Percentiles rank a stretch among this genome's conserved stretches.
These are phyloP conservation scores for Wickerhamiella sergipiensis DNA, from an alignment of 805 yeast genomes.

Conservation along the genomic window DNA sequence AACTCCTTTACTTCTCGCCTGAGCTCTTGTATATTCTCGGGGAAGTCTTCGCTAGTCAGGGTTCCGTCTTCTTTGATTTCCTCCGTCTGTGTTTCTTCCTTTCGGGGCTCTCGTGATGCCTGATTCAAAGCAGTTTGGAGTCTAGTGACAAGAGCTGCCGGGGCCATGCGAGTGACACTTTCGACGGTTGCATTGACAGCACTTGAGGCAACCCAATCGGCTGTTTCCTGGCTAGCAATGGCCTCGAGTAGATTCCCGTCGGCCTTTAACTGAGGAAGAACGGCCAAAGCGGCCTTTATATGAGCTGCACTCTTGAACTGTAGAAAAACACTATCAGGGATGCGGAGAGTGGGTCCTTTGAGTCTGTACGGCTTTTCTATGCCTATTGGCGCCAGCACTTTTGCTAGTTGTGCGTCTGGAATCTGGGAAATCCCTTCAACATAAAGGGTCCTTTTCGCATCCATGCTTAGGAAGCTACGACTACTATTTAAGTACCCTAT, in stretches of 20 bases:
- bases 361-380: neutral
- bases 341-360: neutral
- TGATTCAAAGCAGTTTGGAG: neutral
- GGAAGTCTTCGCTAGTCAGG: neutral
- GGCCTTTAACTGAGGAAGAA: conserved; percentile 8
- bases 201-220: neutral
- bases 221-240: neutral
- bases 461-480: neutral
- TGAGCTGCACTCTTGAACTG: neutral
- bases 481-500: no score
- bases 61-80: conserved; percentile 1
- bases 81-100: neutral
- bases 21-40: conserved; percentile 9
- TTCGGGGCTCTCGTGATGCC: neutral
- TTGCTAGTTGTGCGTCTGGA: neutral
- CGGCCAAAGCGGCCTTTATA: conserved; percentile 10
- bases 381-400: neutral
- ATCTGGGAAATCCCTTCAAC: neutral
- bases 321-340: neutral
- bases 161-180: neutral
- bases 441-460: neutral
- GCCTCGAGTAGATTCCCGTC: neutral
- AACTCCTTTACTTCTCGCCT: conserved; percentile 14
- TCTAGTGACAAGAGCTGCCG: neutral
- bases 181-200: neutral